Base-by-base conservation (phyloP, 306 rosid genomes). In the Oemleria cerasiformis region DNA sequence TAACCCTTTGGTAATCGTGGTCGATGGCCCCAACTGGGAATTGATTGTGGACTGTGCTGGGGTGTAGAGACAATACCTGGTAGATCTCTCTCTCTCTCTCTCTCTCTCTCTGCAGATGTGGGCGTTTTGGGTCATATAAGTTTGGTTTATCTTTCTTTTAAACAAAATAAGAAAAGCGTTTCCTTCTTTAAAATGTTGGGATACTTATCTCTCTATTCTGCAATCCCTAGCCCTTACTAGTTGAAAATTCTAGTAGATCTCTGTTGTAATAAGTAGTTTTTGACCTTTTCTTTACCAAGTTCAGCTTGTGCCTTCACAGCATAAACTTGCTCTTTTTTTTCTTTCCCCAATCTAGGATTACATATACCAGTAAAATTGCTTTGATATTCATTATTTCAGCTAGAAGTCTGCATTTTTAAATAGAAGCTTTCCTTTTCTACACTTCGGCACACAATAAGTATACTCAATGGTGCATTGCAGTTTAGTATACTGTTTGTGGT, bases 201-300 rank as follows among this genome's bases (percentile, higher is more conserved):
- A 14, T 61, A n/a, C 42, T 34, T 59, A 4, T 59, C 64, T 34
- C 64, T 59, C 64, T 34, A 59, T 59, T 38, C 6, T 61, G 65
- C 3, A 39, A 23, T 23, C 50, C 4, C 49, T 19, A 30, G 16
- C 30, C 43, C 57, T 30, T 17, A 45, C 9, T 66, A 43, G 71
- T 66, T 66, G 71, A 48, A 36, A 47, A 13, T 15, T 43, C 4
- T n/a, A 19, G 51, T 42, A 64, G 30, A 64, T 64, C 43, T 13
- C 70, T 45, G 15, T 20, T 11, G 11, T 10, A n/a, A 5, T 7
- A 36, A 11, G 61, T 25, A 48, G 17, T 41, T 51, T 19, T 51
- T n/a, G 61, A 38, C 14, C 21, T 38, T 68, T 43, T 20, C 72
- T n/a, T 48, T 34, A 39, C 42, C 16, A 6, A 34, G 55, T 48